These are phyloP conservation scores for Coniferiporia sulphurascens DNA, from an alignment of 1,284 basidiomycete genomes.

Conservation along the genomic window DNA sequence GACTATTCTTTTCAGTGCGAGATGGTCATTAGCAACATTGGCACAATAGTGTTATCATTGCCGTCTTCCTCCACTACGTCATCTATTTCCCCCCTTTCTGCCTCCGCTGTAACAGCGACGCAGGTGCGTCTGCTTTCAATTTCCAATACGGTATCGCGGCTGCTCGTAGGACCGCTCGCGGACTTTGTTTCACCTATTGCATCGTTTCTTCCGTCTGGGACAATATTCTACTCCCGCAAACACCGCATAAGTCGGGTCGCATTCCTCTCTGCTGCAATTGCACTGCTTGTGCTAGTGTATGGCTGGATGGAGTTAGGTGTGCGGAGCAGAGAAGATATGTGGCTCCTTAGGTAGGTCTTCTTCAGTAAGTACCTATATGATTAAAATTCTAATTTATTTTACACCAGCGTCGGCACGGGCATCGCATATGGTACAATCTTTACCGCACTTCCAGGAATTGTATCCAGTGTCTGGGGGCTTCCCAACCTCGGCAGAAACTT, in stretches of 20 bases:
- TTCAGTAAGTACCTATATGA: constrained; percentile 39
- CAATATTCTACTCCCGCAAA: constrained; percentile 37
- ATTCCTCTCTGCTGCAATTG: constrained; percentile 48
- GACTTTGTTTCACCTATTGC: constrained; percentile 63
- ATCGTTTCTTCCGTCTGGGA: constrained; percentile 34
- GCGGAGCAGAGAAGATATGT: constrained; percentile 45
- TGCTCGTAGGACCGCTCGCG: constrained; percentile 63
- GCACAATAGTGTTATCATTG: constrained; percentile 65
- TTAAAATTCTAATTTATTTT: not conserved
- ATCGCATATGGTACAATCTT: constrained; percentile 64
- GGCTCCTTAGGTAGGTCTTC: constrained; percentile 36
- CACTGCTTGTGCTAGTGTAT: constrained; percentile 46
- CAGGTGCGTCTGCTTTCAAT: constrained; percentile 70
- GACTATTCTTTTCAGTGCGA: constrained; percentile 47
- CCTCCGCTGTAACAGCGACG: constrained; percentile 37
- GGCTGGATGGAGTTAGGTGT: constrained; percentile 48
- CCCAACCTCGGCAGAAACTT: constrained; percentile 69
- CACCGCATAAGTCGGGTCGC: constrained; percentile 54
- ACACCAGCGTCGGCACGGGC: constrained; percentile 52
- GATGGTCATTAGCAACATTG: constrained; percentile 78
- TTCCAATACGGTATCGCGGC: constrained; percentile 65
- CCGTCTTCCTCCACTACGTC: constrained; percentile 30
- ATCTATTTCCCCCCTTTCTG: constrained; percentile 23
- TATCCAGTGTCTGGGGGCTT: constrained; percentile 65
- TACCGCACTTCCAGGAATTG: constrained; percentile 63